These are phyloP conservation scores for Canna indica DNA, from an alignment of 176 grass and related monocot genomes.

Conservation along the genomic window DNA sequence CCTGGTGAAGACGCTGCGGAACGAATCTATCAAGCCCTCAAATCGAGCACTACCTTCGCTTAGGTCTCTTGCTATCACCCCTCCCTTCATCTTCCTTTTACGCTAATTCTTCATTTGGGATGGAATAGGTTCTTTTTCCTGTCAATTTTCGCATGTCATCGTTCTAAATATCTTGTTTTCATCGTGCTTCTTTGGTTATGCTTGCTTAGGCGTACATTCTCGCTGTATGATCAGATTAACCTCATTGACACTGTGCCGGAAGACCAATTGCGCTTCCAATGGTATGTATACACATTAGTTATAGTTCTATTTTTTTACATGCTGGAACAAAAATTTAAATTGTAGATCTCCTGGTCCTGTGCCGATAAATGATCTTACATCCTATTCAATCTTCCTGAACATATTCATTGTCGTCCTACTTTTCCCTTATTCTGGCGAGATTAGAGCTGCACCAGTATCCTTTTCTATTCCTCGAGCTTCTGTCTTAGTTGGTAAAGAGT, in stretches of 20 bases:
- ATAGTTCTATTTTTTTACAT: background rate
- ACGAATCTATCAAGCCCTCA: slow-evolving; percentile 25
- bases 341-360: background rate
- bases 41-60: slow-evolving; percentile 61
- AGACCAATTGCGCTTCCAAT: slow-evolving; percentile 74
- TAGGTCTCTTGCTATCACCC: slow-evolving; percentile 33
- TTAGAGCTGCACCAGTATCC: background rate
- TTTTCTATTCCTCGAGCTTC: background rate
- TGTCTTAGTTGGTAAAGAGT: background rate
- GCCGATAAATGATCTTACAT: background rate
- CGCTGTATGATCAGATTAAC: slow-evolving; percentile 98
- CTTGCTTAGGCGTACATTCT: slow-evolving; percentile 68
- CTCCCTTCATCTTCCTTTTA: background rate
- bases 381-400: background rate
- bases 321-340: background rate
- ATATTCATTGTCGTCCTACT: background rate
- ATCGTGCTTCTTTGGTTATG: background rate
- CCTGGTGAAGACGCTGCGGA: slow-evolving; percentile 61
- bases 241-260: slow-evolving; percentile 85
- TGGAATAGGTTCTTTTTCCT: background rate
- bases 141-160: slow-evolving; percentile 10
- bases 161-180: background rate
- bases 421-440: background rate
- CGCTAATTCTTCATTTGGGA: background rate
- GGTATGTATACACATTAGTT: slow-evolving; percentile 25